A percentile compares a stretch with the other conserved stretches of the same genome.
phyloP scores from a whole-genome alignment of 352 stramenopile species.

The Pythium periplocum region DNA sequence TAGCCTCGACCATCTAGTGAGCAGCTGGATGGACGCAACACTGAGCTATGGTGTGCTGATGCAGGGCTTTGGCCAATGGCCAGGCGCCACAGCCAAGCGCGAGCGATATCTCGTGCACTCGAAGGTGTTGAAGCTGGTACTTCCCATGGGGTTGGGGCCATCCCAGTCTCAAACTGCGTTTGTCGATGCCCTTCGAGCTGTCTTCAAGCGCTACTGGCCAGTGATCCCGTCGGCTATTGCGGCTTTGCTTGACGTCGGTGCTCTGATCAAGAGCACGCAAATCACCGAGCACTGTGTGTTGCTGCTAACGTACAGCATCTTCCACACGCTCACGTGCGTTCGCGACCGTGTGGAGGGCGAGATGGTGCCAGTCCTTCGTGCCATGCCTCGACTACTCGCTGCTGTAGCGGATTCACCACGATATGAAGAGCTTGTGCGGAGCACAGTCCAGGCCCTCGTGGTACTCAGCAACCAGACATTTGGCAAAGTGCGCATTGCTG shows the following conservation, averaged over 20 bases:
- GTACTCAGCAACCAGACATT: too few relatives aligned
- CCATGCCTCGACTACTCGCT: constrained; percentile 15
- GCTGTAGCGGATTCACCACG: constrained; percentile 1
- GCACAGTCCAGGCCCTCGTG: too few relatives aligned
- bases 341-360: constrained; percentile 17
- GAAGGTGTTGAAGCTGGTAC: constrained; percentile 15
- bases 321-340: constrained; percentile 15
- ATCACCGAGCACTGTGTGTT: constrained; percentile 7
- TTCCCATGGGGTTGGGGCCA: constrained; percentile 5
- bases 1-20: constrained; percentile 4
- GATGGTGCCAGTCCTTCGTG: constrained; percentile 14
- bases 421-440: constrained; percentile 6
- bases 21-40: constrained; percentile 19
- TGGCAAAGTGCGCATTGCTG: constrained; percentile 4
- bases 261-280: neutral
- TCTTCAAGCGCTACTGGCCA: constrained; percentile 62
- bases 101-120: constrained; percentile 15
- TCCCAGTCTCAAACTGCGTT: constrained; percentile 12
- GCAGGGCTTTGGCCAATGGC: constrained; percentile 17
- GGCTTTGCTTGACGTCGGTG: constrained; percentile 10
- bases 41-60: constrained; percentile 16
- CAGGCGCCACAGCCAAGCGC: constrained; percentile 4
- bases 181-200: constrained; percentile 13
- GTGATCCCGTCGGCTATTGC: constrained; percentile 44
- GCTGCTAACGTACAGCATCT: constrained; percentile 15